These are phyloP conservation scores for Xanthoparmelia taractica DNA, from an alignment of 495 filamentous ascomycete species.

Conservation along the genomic window DNA sequence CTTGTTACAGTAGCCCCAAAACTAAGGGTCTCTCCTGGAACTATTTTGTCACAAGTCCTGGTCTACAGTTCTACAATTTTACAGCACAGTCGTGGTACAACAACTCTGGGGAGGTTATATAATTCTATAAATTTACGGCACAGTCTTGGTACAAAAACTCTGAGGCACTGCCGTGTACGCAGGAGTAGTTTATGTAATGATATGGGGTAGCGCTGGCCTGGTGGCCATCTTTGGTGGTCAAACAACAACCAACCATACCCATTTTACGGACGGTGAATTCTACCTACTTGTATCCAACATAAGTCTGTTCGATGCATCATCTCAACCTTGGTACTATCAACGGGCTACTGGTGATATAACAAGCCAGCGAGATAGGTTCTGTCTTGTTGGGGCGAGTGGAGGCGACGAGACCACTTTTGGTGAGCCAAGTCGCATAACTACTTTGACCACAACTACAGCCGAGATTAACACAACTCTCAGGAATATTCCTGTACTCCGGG, in stretches of 20 bases:
- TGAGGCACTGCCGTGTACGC: too few relatives aligned
- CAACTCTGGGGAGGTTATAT: conserved; percentile 3
- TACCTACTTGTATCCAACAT: neutral
- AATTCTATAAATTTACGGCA: too few relatives aligned
- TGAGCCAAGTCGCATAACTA: conserved; percentile 3
- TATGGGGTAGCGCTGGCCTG: conserved; percentile 1
- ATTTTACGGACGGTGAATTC: neutral
- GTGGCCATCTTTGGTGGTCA: conserved; percentile 6
- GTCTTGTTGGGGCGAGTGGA: conserved; percentile 7
- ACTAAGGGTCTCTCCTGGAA: neutral
- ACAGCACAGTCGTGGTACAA: conserved; percentile 3
- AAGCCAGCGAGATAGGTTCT: conserved; percentile 6
- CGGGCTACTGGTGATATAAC: neutral
- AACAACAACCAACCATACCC: neutral
- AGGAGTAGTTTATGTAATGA: neutral
- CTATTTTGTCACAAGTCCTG: neutral
- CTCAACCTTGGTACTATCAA: conserved; percentile 3
- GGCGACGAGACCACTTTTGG: conserved; percentile 7
- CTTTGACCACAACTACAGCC: neutral
- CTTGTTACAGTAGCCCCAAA: neutral
- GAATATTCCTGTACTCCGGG: neutral
- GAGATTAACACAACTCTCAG: neutral
- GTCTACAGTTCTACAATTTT: conserved; percentile 4
- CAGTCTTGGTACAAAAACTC: too few relatives aligned
- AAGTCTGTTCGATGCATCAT: neutral